Evolutionary conservation across 2,329 filamentous ascomycete species (phyloP).

Genomic region (Tolypocladium ovalisporum): DNA sequence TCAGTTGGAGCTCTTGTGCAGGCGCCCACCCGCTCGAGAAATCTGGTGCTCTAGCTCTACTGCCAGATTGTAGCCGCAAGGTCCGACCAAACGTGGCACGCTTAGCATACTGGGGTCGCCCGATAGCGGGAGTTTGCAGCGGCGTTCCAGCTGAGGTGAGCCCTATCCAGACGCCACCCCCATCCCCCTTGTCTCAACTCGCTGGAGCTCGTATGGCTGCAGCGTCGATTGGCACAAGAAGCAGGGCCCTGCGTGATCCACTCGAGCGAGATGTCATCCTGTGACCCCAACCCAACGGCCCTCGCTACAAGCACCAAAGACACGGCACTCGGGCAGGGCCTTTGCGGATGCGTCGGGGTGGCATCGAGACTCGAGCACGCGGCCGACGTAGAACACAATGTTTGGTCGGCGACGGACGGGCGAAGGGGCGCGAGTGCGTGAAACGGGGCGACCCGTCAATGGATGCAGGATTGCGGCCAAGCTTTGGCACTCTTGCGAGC

Average conservation of each 20-base stretch:
- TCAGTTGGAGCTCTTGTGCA: neutral
- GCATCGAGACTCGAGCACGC: neutral
- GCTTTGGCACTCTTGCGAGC: conserved; percentile 2
- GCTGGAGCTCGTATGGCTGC: neutral
- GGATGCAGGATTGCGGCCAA: neutral
- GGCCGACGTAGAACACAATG: neutral
- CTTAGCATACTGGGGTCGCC: neutral
- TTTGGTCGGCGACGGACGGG: neutral
- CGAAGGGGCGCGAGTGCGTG: neutral
- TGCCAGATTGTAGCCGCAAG: neutral
- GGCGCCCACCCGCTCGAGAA: neutral
- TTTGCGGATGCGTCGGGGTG: neutral
- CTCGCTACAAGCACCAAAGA: neutral
- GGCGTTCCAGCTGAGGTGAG: conserved; percentile 26
- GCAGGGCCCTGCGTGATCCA: neutral
- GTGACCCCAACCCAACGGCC: neutral
- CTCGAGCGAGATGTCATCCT: neutral
- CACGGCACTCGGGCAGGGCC: neutral
- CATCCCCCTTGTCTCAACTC: neutral
- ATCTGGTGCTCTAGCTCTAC: neutral
- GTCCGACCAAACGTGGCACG: neutral
- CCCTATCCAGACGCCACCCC: conserved; percentile 14
- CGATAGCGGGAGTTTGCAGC: conserved; percentile 2
- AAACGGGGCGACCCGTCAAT: neutral
- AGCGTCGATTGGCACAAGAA: neutral